These are phyloP conservation scores for Cryptosporidium sp. DNA, from an alignment of 169 alveolate species.

Conservation along the genomic window DNA sequence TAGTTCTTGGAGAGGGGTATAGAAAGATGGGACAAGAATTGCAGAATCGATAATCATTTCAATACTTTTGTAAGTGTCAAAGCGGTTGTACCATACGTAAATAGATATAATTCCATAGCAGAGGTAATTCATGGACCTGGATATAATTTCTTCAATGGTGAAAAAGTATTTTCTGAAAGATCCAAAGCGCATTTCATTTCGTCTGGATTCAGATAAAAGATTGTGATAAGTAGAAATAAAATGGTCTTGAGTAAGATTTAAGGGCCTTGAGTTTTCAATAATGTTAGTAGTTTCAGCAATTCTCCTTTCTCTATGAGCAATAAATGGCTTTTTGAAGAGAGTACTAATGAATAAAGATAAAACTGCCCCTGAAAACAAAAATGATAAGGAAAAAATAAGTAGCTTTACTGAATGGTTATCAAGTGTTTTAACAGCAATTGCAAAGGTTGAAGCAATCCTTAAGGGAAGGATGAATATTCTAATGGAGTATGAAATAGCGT, in stretches of 20 bases:
- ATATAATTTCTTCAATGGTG: conserved; percentile 46
- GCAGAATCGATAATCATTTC: conserved; percentile 67
- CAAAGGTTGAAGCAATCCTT: conserved; percentile 13
- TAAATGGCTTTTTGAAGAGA: conserved; percentile 54
- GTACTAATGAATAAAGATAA: conserved; percentile 49
- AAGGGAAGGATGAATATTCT: conserved; percentile 29
- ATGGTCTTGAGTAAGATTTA: conserved; percentile 71
- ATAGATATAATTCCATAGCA: conserved; percentile 46
- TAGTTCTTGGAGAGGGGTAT: conserved; percentile 51
- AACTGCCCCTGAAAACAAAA: conserved; percentile 13
- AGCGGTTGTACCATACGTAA: conserved; percentile 46
- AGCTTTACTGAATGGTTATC: conserved; percentile 20
- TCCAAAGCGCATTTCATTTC: conserved; percentile 63
- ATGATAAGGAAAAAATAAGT: conserved; percentile 12
- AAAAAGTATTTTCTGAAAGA: conserved; percentile 67
- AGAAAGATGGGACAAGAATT: conserved; percentile 61
- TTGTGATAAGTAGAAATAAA: conserved; percentile 20
- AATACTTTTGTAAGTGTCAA: conserved; percentile 43
- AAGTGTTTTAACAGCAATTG: conserved; percentile 45
- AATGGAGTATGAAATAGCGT: conserved; percentile 52
- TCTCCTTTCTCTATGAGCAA: conserved; percentile 64
- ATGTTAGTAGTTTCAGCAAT: conserved; percentile 55
- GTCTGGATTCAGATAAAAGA: conserved; percentile 20
- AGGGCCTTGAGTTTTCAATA: conserved; percentile 36
- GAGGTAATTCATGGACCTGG: conserved; percentile 58